Evolutionary conservation across 2,329 filamentous ascomycete genomes (phyloP).

Genomic region (Pestalotiopsis sp.): DNA sequence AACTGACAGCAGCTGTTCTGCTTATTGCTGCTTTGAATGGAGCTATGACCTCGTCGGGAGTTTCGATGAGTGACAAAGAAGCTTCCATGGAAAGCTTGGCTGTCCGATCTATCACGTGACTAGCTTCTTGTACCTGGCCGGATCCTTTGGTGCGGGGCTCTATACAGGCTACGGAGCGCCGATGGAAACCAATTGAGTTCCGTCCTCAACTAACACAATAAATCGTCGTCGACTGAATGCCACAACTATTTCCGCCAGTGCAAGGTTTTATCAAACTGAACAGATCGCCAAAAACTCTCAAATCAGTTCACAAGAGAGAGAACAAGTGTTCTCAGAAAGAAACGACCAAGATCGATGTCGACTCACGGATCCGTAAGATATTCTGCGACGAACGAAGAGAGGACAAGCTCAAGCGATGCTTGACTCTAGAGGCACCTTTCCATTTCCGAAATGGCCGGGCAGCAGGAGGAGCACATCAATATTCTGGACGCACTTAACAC

Average conservation of each 20-base stretch:
- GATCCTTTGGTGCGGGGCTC: no score
- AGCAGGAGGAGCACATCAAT: not conserved
- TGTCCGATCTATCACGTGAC: no score
- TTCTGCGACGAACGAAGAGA: not conserved
- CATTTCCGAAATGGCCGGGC: not conserved
- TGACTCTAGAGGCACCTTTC: not conserved
- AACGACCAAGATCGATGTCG: not conserved
- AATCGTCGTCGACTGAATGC: not conserved
- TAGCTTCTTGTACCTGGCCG: no score
- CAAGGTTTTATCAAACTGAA: not conserved
- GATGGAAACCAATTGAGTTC: not conserved
- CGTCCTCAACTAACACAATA: not conserved
- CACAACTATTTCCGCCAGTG: not conserved
- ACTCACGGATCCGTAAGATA: not conserved
- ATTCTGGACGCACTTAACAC: not conserved
- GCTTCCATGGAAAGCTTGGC: no score
- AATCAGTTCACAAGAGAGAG: not conserved
- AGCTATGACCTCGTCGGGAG: not conserved
- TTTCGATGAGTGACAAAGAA: not conserved
- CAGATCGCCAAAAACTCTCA: not conserved
- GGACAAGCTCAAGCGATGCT: constrained; percentile 4
- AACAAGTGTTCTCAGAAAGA: not conserved
- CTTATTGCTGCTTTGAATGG: not conserved
- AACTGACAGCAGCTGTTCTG: not conserved
- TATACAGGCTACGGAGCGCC: no score